phyloP scores from a whole-genome alignment of 2,329 filamentous ascomycete genomes.

The Exophiala sp. region DNA sequence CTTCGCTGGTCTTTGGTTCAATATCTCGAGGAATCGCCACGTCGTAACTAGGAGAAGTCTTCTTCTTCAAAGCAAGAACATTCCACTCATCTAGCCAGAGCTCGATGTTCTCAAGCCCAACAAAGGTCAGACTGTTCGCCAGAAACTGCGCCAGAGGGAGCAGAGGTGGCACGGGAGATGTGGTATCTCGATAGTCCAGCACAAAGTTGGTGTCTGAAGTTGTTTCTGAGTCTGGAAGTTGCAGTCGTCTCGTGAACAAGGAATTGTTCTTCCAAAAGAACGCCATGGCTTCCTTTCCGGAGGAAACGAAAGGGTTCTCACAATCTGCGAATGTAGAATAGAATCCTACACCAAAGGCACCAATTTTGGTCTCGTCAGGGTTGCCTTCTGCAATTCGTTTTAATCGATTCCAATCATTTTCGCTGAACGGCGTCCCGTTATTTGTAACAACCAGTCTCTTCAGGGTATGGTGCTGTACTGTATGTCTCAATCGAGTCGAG shows the following conservation, averaged over 20 bases:
- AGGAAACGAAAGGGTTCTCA: constrained; percentile 95
- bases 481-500: constrained; percentile 75
- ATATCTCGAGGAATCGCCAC: constrained; percentile 74
- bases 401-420: constrained; percentile 86
- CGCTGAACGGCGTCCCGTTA: constrained; percentile 80
- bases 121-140: constrained; percentile 92
- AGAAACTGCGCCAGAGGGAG: constrained; percentile 87
- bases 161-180: constrained; percentile 80
- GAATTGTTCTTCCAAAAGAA: constrained; percentile 99
- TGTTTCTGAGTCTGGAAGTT: constrained; percentile 64
- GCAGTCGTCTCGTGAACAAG: constrained; percentile 83
- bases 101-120: constrained; percentile 81
- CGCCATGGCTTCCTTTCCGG: constrained; percentile 87
- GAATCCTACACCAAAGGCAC: constrained; percentile 96
- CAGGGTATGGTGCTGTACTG: constrained; percentile 78
- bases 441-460: constrained; percentile 88
- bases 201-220: constrained; percentile 83
- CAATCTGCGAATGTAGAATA: constrained; percentile 98
- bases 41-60: constrained; percentile 71
- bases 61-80: constrained; percentile 76
- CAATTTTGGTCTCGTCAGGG: constrained; percentile 97
- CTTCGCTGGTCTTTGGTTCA: constrained; percentile 77
- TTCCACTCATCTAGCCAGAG: constrained; percentile 87
- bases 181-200: constrained; percentile 85
- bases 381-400: constrained; percentile 99